Percentiles rank a stretch among this genome's conserved stretches.
These are phyloP conservation scores for Xylaria multiplex DNA, from an alignment of 2,329 filamentous ascomycete genomes.

Conservation along the genomic window DNA sequence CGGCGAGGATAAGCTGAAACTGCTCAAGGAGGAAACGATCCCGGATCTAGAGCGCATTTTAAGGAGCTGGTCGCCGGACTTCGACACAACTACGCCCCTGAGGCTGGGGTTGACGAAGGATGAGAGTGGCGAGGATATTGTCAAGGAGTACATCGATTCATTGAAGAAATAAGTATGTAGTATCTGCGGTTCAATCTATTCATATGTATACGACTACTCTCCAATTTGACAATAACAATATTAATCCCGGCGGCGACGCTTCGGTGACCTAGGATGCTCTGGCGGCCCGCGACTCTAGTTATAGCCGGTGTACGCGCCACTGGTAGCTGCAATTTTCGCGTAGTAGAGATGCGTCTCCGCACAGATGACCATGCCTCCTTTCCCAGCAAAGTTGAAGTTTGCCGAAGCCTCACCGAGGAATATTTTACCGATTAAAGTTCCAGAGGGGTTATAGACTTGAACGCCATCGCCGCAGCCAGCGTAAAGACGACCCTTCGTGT, in stretches of 20 bases:
- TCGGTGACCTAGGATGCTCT: no score
- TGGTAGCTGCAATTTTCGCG: slow-evolving; percentile 48
- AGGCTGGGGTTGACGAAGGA: slow-evolving; percentile 63
- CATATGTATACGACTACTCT: not conserved
- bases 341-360: slow-evolving; percentile 55
- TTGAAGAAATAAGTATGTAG: slow-evolving; percentile 42
- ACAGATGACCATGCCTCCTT: slow-evolving; percentile 55
- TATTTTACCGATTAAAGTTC: slow-evolving; percentile 66
- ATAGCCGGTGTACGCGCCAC: slow-evolving; percentile 35
- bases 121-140: slow-evolving; percentile 62
- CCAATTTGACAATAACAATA: not conserved
- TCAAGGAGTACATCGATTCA: slow-evolving; percentile 64
- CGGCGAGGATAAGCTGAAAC: slow-evolving; percentile 62
- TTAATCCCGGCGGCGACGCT: no score
- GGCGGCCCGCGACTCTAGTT: not conserved
- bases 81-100: slow-evolving; percentile 63
- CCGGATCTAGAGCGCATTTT: slow-evolving; percentile 65
- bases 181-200: not conserved
- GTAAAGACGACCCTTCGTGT: slow-evolving; percentile 66
- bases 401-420: slow-evolving; percentile 58
- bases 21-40: slow-evolving; percentile 65
- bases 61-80: slow-evolving; percentile 68
- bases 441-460: slow-evolving; percentile 60
- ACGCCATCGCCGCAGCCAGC: slow-evolving; percentile 62
- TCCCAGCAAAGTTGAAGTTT: slow-evolving; percentile 61